Base-by-base conservation (phyloP, 257 asterid species). In the Petunia secreta region DNA sequence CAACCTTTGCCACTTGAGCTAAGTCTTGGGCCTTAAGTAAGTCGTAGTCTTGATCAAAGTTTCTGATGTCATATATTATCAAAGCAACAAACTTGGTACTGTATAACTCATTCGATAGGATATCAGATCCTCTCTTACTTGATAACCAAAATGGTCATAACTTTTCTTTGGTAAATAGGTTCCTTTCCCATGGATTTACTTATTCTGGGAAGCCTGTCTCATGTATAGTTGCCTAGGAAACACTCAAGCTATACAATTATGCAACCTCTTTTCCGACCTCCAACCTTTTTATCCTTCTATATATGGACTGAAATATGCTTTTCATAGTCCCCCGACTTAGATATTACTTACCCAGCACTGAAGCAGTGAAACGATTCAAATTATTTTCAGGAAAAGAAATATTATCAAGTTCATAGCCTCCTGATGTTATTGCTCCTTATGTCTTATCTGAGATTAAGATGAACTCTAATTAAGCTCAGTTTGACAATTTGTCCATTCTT, bases 161-260 rank as follows among this genome's bases (percentile, higher is more conserved):
- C 77, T 34, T 3, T 34, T 0, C 2, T 40, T 34, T 59, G 43
- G 37, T 71, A 81, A 58, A 15, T 63, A 95, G 99, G 99, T 64
- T 37, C 88, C 37, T 93, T 95, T 85, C 97, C 55, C 99, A 95
- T 80, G 99, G 99, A 85, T 95, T 95, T 88, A 95, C 99, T 25
- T 93, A 93, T 79, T 93, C 99, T 6, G 99, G 99, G 43, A 98
- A 95, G 81, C 98, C 99, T 9, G 99, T 95, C 73, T 7, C 99
- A 1, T 95, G 98, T 82, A 97, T 97, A 41, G 99, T 95, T 82
- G 99, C 99, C 65, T 69, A 93, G 86, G 98, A 93, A 86, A 78
- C 99, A 43, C 88, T 95, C 83, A 93, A 82, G 89, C 92, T 93
- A 71, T 95, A 95, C 88, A 89, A 93, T 98, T 95, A 92, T 25